These are phyloP conservation scores for Carex parvula DNA, from an alignment of 176 grass and related monocot genomes.

Conservation along the genomic window DNA sequence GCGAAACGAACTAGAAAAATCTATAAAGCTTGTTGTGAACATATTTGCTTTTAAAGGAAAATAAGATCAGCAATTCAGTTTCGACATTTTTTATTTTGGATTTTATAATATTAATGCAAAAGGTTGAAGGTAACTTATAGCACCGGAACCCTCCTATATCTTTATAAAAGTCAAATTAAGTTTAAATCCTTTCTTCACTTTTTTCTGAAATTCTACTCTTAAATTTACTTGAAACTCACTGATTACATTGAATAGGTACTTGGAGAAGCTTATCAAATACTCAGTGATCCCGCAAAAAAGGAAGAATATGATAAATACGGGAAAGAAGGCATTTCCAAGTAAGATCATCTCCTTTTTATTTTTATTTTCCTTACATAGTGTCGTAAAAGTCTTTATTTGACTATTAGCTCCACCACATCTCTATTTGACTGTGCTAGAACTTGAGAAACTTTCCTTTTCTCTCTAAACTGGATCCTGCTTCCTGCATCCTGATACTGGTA, in stretches of 20 bases:
- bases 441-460: background rate
- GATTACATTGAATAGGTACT: constrained; percentile 46
- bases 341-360: constrained; percentile 30
- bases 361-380: background rate
- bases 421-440: background rate
- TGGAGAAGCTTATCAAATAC: constrained; percentile 90
- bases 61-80: background rate
- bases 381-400: background rate
- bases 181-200: background rate
- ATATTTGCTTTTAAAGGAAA: background rate
- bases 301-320: constrained; percentile 77
- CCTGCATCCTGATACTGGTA: background rate
- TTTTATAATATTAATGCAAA: background rate
- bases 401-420: background rate
- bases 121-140: background rate
- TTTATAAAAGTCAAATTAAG: background rate
- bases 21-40: background rate
- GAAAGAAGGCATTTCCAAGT: constrained; percentile 74
- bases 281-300: constrained; percentile 76
- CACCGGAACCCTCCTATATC: background rate
- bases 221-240: background rate
- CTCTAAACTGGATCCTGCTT: background rate
- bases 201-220: background rate
- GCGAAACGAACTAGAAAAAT: background rate
- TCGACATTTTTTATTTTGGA: background rate